Evolutionary conservation across 352 stramenopile genomes (phyloP).

Genomic region (Phytophthora sojae): DNA sequence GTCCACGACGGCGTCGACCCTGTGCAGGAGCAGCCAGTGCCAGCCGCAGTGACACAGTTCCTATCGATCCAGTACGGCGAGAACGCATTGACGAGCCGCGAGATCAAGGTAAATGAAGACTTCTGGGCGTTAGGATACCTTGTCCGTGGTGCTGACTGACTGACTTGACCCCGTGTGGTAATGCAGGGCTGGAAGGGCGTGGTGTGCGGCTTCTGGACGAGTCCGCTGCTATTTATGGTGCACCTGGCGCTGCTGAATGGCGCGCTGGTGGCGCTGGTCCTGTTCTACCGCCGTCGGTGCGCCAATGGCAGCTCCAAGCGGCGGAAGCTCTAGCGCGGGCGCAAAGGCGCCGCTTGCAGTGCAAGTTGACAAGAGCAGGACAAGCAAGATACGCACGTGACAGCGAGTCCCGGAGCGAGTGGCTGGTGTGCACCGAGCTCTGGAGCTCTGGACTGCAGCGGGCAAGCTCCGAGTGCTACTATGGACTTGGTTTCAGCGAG

Average conservation of each 20-base stretch:
- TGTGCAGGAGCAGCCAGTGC: conserved; percentile 65
- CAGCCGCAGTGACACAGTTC: conserved; percentile 63
- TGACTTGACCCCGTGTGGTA: conserved; percentile 8
- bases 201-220: conserved; percentile 81
- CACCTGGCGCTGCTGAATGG: conserved; percentile 55
- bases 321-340: conserved; percentile 46
- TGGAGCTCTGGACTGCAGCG: background rate
- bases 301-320: conserved; percentile 42
- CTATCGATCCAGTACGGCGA: conserved; percentile 76
- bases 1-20: conserved; percentile 55
- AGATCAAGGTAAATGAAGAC: conserved; percentile 72
- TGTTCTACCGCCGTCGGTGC: conserved; percentile 53
- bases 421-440: background rate
- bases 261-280: conserved; percentile 41
- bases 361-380: background rate
- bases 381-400: background rate
- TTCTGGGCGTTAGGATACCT: background rate
- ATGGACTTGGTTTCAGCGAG: conserved; percentile 14
- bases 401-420: background rate
- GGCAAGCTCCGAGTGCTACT: conserved; percentile 14
- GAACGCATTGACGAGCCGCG: conserved; percentile 57
- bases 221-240: conserved; percentile 65
- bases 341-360: background rate
- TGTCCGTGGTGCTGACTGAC: background rate
- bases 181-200: conserved; percentile 80